A percentile compares a stretch with the other conserved stretches of the same genome.
Conservation (phyloP, 495 filamentous ascomycete genomes). For the Penicillium coffeae region DNA sequence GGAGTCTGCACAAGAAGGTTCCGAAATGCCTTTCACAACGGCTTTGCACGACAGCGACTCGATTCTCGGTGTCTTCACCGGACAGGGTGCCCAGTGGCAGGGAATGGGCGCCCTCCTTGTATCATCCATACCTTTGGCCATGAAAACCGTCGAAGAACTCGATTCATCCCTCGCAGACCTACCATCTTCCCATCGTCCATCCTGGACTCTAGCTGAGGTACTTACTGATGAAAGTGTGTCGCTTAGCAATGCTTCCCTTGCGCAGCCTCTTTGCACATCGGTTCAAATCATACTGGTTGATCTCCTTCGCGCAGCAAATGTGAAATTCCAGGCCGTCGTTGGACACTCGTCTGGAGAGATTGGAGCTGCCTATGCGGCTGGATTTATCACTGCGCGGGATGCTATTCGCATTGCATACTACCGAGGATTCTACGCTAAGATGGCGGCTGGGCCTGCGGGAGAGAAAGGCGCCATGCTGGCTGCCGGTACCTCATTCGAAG, state of each 20-base stretch:
- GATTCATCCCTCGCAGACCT: neutral
- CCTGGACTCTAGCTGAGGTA: conserved; percentile 7
- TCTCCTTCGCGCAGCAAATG: conserved; percentile 10
- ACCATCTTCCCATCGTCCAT: conserved; percentile 1
- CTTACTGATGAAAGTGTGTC: conserved; percentile 10
- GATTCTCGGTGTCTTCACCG: conserved; percentile 8
- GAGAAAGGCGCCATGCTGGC: conserved; percentile 53
- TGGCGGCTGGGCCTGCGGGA: neutral
- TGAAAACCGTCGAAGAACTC: neutral
- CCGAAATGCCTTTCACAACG: neutral
- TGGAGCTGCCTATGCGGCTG: conserved; percentile 31
- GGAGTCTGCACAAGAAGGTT: no score
- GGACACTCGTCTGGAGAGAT: conserved; percentile 35
- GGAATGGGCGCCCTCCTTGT: conserved; percentile 1
- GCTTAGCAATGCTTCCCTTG: conserved; percentile 26
- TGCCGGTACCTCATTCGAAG: conserved; percentile 39
- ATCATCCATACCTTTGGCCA: neutral
- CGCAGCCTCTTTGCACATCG: conserved; percentile 38
- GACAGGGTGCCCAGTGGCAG: conserved; percentile 10
- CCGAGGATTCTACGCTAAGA: conserved; percentile 29
- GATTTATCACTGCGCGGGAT: conserved; percentile 17
- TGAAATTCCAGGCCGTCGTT: conserved; percentile 14
- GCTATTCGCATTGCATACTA: conserved; percentile 51
- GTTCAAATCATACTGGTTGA: conserved; percentile 24
- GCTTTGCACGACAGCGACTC: neutral